Evolutionary conservation across 352 stramenopile species (phyloP).

Genomic region (Halophytophthora polymorphica): DNA sequence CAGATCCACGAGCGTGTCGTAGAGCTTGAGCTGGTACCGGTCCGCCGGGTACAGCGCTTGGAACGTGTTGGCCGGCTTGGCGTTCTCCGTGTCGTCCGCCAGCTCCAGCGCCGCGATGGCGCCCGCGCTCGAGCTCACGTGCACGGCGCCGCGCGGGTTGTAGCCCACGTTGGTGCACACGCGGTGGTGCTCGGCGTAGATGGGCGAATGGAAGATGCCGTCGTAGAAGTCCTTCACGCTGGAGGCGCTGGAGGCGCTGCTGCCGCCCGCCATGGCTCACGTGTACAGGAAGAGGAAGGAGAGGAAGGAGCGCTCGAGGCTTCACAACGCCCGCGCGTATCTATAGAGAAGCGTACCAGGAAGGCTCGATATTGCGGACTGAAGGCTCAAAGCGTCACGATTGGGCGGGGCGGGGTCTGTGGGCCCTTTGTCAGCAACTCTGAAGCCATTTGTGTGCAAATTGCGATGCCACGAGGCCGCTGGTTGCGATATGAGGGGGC

Average conservation of each 20-base stretch:
- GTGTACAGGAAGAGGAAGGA: no score
- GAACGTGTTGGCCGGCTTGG: constrained; percentile 21
- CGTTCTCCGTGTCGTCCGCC: constrained; percentile 6
- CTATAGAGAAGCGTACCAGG: no score
- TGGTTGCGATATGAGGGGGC: no score
- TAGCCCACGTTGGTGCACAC: constrained; percentile 75
- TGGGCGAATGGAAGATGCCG: constrained; percentile 65
- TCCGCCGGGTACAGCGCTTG: constrained; percentile 33
- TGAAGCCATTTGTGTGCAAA: no score
- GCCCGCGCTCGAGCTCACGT: constrained; percentile 19
- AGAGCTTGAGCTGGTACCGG: constrained; percentile 53
- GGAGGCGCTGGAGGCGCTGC: constrained; percentile 9
- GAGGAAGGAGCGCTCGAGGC: no score
- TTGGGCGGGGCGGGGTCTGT: no score
- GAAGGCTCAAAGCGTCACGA: no score
- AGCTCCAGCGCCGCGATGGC: constrained; percentile 12
- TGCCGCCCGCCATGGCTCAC: constrained; percentile 11
- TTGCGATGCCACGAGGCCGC: no score
- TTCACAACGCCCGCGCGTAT: no score
- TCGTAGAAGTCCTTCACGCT: constrained; percentile 75
- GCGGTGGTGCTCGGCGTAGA: constrained; percentile 62
- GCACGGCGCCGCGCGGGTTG: constrained; percentile 21
- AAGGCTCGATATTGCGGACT: no score
- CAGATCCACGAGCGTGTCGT: constrained; percentile 47
- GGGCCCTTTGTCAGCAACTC: no score